Percentiles rank a stretch among this genome's conserved stretches.
These are phyloP conservation scores for Mycena capillaripes DNA, from an alignment of 768 basidiomycete species.

Conservation along the genomic window DNA sequence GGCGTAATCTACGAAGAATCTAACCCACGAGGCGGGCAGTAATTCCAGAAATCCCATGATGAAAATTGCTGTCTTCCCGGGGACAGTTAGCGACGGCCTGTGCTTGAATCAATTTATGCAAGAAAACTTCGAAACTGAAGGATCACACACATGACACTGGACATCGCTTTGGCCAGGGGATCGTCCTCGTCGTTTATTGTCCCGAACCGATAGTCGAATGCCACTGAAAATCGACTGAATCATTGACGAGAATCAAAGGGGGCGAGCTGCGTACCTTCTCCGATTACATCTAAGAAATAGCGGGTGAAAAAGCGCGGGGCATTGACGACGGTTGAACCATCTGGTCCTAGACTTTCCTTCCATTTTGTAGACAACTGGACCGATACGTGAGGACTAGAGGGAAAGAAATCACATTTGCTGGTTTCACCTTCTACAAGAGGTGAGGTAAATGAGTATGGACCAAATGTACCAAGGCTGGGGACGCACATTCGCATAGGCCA, in stretches of 20 bases:
- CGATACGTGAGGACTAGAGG: too few species aligned
- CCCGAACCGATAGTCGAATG: conserved; percentile 23
- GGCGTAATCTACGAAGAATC: not conserved
- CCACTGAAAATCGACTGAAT: not conserved
- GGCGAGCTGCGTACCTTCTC: conserved; percentile 26
- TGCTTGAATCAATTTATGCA: not conserved
- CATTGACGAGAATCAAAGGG: too few species aligned
- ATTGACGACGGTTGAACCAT: not conserved
- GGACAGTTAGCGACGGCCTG: too few species aligned
- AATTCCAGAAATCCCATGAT: conserved; percentile 12
- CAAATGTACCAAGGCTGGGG: too few species aligned
- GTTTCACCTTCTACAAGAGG: not conserved
- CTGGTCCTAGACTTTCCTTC: conserved; percentile 45
- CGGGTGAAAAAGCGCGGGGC: not conserved
- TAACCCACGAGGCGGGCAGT: not conserved
- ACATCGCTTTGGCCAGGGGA: too few species aligned
- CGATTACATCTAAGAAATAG: conserved; percentile 18
- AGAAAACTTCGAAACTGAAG: conserved; percentile 7
- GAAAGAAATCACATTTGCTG: not conserved
- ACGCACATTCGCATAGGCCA: conserved; percentile 58
- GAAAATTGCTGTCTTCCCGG: not conserved
- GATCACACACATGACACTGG: not conserved
- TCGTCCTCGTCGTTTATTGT: not conserved
- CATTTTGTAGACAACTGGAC: conserved; percentile 64
- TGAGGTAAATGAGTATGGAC: conserved; percentile 34